Conservation (phyloP, 2,329 filamentous ascomycete species). For the Fusarium sp. region DNA sequence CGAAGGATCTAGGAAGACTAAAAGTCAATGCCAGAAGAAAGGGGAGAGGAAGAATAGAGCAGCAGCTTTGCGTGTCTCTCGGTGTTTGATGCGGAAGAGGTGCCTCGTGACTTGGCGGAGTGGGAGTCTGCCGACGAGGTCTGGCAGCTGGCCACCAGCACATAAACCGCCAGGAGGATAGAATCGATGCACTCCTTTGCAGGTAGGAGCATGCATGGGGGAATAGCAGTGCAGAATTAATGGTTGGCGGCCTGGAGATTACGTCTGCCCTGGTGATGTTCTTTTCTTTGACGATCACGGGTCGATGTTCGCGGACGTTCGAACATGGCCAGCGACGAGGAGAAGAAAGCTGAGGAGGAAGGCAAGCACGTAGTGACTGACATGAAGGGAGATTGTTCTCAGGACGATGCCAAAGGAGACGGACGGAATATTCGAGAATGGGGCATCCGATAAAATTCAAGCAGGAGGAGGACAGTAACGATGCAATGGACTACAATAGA, state of each 20-base stretch:
- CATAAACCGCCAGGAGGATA: not conserved
- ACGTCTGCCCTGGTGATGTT: constrained; percentile 6
- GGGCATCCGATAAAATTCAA: not conserved
- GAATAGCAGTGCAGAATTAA: constrained; percentile 5
- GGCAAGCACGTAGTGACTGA: constrained; percentile 8
- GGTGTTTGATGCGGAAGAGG: constrained; percentile 12
- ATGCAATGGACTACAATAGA: not conserved
- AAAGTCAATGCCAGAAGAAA: not conserved
- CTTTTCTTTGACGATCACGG: not conserved
- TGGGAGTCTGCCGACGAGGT: constrained; percentile 14
- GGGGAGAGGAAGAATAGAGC: constrained; percentile 15
- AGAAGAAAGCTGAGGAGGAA: constrained; percentile 4
- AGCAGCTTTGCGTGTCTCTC: constrained; percentile 21
- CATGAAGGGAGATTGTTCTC: constrained; percentile 1
- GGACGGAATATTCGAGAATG: not conserved
- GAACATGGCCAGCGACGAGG: not conserved
- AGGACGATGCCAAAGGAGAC: not conserved
- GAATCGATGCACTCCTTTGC: not conserved
- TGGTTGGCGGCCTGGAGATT: constrained; percentile 19
- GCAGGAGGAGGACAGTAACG: not conserved
- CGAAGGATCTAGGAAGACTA: not conserved
- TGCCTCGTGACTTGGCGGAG: constrained; percentile 5
- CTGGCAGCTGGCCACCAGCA: not conserved
- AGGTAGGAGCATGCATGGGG: not conserved
- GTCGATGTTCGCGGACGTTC: not conserved